Evolutionary conservation across 345 rosid genomes (phyloP), one percentile per base, ranked within the genome.

Genomic region (Cardamine resedifolia): DNA sequence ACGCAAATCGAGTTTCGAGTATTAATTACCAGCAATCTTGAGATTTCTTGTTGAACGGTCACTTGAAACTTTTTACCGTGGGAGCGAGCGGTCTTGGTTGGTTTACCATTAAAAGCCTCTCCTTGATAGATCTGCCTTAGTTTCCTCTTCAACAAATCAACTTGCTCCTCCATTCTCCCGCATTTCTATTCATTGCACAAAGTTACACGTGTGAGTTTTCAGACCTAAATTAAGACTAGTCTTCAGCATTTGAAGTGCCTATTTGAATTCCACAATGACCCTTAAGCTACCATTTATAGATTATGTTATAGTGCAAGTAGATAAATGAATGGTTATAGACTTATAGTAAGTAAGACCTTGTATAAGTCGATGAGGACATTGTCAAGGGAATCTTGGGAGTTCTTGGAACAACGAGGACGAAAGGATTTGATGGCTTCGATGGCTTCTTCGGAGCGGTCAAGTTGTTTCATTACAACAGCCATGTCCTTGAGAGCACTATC

Each of bases 21-120:
- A 10, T 3, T 23, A 2, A 0, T 19, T 84, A 95, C 99, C 88
- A 95, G 70, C 57, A 95, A 74, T 84, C 96, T 82, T 41, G 98
- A 85, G 27, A 78, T 88, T 76, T 95, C 98, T 81, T 91, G 98
- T 81, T 85, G 75, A 20, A 95, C 91, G 0, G 99, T 89, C 48
- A 95, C 98, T 67, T 85, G 99, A 56, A 95, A 91, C 59, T 90
- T 95, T 83, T 88, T 91, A 76, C 98, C 99, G 12, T 90, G 99
- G 7, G 97, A 95, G 14, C 99, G 89, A 6, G 99, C 98, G 1
- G 96, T 95, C 78, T 87, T 95, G 38, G 98, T 95, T 1, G 92
- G 88, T 61, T 84, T 88, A 18, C 99, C 99, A 23, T 90, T 82
- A 77, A 95, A 95, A 68, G 83, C 85, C 72, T 83, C 94, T 18